phyloP scores from a whole-genome alignment of 768 basidiomycete species.

The Jaapia argillacea region DNA sequence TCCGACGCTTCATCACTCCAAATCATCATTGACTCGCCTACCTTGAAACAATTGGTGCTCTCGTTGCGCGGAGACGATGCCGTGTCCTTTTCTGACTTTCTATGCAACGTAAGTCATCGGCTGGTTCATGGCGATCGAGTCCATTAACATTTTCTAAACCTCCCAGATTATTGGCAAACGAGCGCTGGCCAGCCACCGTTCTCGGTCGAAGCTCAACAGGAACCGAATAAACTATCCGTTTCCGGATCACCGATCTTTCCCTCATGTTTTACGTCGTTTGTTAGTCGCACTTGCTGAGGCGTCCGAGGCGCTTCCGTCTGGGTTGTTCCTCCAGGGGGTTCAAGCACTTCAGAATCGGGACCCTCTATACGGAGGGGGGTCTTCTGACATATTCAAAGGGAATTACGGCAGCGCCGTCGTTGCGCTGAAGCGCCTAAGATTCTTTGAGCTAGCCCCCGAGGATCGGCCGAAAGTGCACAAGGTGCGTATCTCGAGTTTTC shows the following conservation, averaged over 20 bases:
- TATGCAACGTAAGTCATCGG: too few relatives aligned
- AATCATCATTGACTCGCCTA: too few relatives aligned
- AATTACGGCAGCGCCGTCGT: neutral
- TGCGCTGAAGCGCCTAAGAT: neutral
- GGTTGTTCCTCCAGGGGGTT: neutral
- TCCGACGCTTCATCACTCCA: too few relatives aligned
- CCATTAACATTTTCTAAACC: too few relatives aligned
- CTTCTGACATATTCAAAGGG: neutral
- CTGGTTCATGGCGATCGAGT: too few relatives aligned
- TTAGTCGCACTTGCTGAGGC: neutral
- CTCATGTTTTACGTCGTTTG: neutral
- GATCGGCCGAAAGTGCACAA: conserved; percentile 18
- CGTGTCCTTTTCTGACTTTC: too few relatives aligned
- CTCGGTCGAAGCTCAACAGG: neutral
- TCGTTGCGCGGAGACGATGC: too few relatives aligned
- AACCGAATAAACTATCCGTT: neutral
- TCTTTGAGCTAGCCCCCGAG: neutral
- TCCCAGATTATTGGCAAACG: neutral
- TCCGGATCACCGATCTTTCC: neutral
- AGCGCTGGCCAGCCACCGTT: neutral
- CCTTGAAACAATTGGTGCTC: too few relatives aligned
- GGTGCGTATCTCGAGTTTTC: too few relatives aligned
- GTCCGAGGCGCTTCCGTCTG: neutral
- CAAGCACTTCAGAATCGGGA: neutral
- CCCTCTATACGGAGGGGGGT: neutral